These are phyloP conservation scores for Phytopythium vexans DNA, from an alignment of 352 stramenopile species.

Conservation along the genomic window DNA sequence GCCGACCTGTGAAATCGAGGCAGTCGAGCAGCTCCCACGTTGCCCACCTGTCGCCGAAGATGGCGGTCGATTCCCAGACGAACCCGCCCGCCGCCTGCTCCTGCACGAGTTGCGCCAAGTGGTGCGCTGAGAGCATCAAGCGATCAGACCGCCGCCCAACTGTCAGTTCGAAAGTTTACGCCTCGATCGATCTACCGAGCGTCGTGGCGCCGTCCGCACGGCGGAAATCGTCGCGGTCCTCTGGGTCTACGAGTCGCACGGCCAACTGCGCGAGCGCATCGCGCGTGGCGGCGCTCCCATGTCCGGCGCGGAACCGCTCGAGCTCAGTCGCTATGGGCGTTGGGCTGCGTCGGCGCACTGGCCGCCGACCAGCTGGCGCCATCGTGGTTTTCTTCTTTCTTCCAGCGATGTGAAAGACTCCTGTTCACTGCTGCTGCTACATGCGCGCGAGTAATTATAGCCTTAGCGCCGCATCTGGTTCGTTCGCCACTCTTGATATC, in stretches of 20 bases:
- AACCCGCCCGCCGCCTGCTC: constrained; percentile 49
- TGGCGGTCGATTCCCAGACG: constrained; percentile 20
- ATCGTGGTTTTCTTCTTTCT: not conserved
- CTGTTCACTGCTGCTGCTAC: too few relatives aligned
- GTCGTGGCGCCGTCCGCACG: constrained; percentile 49
- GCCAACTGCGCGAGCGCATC: constrained; percentile 52
- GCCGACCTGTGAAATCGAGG: constrained; percentile 42
- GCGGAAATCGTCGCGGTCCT: constrained; percentile 55
- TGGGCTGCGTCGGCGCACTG: not conserved
- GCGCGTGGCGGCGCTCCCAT: constrained; percentile 21
- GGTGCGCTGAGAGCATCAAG: constrained; percentile 19
- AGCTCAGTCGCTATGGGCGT: constrained; percentile 30
- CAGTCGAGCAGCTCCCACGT: constrained; percentile 50
- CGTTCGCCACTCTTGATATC: too few relatives aligned
- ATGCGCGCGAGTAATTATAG: too few relatives aligned
- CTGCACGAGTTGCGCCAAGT: constrained; percentile 45
- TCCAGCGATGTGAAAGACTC: too few relatives aligned
- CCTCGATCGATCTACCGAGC: constrained; percentile 24
- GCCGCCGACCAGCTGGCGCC: not conserved
- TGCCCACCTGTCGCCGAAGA: constrained; percentile 28
- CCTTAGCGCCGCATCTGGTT: too few relatives aligned
- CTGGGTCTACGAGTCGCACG: constrained; percentile 45
- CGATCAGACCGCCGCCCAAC: not conserved
- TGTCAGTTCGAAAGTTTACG: too few relatives aligned
- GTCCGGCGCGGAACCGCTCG: constrained; percentile 37